A percentile compares a stretch with the other conserved stretches of the same genome.
Evolutionary conservation across 768 basidiomycete species (phyloP).

Genomic region (Tulasnella sp.): DNA sequence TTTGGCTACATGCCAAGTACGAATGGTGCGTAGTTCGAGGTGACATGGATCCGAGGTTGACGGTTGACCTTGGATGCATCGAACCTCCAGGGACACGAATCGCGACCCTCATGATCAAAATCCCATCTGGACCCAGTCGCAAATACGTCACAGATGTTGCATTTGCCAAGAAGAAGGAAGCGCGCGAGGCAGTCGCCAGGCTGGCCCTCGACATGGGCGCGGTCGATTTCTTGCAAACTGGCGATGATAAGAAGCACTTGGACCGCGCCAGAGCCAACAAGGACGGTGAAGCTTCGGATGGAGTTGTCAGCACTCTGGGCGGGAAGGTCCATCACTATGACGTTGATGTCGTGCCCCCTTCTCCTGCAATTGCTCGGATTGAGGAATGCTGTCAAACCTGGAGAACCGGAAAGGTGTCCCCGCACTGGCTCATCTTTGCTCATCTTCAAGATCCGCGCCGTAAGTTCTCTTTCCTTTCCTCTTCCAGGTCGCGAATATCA

Average conservation of each 20-base stretch:
- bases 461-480: not conserved
- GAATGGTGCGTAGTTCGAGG: not conserved
- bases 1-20: not conserved
- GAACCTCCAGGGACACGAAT: not conserved
- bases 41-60: not conserved
- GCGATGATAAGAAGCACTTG: conserved; percentile 35
- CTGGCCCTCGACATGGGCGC: conserved; percentile 59
- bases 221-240: conserved; percentile 52
- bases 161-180: conserved; percentile 49
- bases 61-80: not conserved
- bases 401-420: conserved; percentile 49
- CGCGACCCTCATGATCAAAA: conserved; percentile 53
- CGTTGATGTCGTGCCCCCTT: not conserved
- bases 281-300: conserved; percentile 27
- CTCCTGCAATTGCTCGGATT: conserved; percentile 42
- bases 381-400: conserved; percentile 53
- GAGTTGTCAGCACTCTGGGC: not conserved
- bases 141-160: conserved; percentile 51
- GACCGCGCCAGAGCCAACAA: conserved; percentile 37
- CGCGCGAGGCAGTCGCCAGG: conserved; percentile 50
- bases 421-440: conserved; percentile 43
- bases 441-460: conserved; percentile 9
- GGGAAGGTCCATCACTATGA: conserved; percentile 8
- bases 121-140: conserved; percentile 48
- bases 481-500: not conserved